Conservation (phyloP, 2,329 filamentous ascomycete species). For the Elsinoe fawcettii region DNA sequence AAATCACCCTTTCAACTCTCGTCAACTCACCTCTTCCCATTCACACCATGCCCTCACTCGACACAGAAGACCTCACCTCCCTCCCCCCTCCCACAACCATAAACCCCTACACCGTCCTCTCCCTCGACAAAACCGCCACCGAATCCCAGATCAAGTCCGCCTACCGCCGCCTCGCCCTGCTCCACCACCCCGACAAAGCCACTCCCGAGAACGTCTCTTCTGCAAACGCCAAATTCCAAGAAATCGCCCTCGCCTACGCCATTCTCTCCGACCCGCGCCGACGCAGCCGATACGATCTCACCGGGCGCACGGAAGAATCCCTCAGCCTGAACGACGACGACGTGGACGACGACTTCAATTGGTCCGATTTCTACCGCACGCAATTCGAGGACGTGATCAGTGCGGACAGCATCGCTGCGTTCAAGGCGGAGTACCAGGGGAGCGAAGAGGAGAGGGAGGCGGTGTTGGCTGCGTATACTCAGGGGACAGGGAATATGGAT, state of each 20-base stretch:
- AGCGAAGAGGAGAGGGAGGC: slow-evolving; percentile 79
- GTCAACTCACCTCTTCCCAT: neutral
- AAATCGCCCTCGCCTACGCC: slow-evolving; percentile 87
- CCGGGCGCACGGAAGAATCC: slow-evolving; percentile 79
- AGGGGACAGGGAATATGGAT: slow-evolving; percentile 66
- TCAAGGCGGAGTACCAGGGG: slow-evolving; percentile 71
- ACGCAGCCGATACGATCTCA: slow-evolving; percentile 79
- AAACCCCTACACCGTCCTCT: slow-evolving; percentile 72
- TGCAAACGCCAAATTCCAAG: slow-evolving; percentile 77
- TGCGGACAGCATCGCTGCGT: slow-evolving; percentile 61
- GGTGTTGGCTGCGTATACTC: slow-evolving; percentile 66
- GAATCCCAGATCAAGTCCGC: slow-evolving; percentile 79
- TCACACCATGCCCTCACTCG: slow-evolving; percentile 9
- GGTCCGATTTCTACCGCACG: slow-evolving; percentile 79
- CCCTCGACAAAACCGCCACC: slow-evolving; percentile 61
- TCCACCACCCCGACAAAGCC: slow-evolving; percentile 78
- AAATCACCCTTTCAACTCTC: neutral
- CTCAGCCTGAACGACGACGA: slow-evolving; percentile 57
- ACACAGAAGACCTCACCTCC: slow-evolving; percentile 8
- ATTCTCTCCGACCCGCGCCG: slow-evolving; percentile 77
- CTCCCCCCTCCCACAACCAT: slow-evolving; percentile 50
- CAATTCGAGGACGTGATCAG: slow-evolving; percentile 75
- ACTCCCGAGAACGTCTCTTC: slow-evolving; percentile 56
- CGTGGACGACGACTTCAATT: slow-evolving; percentile 69
- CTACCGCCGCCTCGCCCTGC: slow-evolving; percentile 84